These are phyloP conservation scores for Atalantia buxifolia DNA, from an alignment of 345 rosid genomes.

Conservation along the genomic window DNA sequence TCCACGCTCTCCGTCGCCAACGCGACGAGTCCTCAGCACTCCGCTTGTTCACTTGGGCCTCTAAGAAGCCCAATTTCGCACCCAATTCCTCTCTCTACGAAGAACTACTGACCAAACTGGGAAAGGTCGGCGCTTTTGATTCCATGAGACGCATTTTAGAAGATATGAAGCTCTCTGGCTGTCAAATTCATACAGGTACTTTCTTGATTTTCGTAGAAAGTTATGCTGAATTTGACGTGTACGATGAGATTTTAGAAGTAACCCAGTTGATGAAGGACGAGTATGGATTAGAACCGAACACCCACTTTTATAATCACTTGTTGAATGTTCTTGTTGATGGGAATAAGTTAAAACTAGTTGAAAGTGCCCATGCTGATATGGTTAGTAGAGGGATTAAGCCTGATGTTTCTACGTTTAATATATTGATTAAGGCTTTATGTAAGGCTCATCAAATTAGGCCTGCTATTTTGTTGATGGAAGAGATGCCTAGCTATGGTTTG, in stretches of 20 bases:
- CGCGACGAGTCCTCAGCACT: slow-evolving; percentile 66
- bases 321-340: slow-evolving; percentile 80
- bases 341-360: slow-evolving; percentile 66
- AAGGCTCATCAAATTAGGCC: slow-evolving; percentile 86
- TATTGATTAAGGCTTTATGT: slow-evolving; percentile 80
- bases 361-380: slow-evolving; percentile 61
- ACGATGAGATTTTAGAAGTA: slow-evolving; percentile 48
- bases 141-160: slow-evolving; percentile 53
- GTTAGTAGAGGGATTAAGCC: slow-evolving; percentile 56
- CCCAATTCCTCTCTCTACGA: slow-evolving; percentile 53
- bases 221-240: slow-evolving; percentile 55
- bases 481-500: slow-evolving; percentile 64
- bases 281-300: slow-evolving; percentile 52
- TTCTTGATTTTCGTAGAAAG: slow-evolving; percentile 57
- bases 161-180: slow-evolving; percentile 48
- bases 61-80: slow-evolving; percentile 69
- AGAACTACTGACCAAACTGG: slow-evolving; percentile 64
- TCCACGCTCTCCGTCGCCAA: slow-evolving; percentile 71
- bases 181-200: slow-evolving; percentile 37
- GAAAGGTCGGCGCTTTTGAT: slow-evolving; percentile 64
- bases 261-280: slow-evolving; percentile 58
- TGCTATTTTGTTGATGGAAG: slow-evolving; percentile 85
- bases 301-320: slow-evolving; percentile 66
- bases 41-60: slow-evolving; percentile 59
- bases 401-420: slow-evolving; percentile 79